phyloP scores from a whole-genome alignment of 805 yeast species.

The Hagleromyces aurorensis region DNA sequence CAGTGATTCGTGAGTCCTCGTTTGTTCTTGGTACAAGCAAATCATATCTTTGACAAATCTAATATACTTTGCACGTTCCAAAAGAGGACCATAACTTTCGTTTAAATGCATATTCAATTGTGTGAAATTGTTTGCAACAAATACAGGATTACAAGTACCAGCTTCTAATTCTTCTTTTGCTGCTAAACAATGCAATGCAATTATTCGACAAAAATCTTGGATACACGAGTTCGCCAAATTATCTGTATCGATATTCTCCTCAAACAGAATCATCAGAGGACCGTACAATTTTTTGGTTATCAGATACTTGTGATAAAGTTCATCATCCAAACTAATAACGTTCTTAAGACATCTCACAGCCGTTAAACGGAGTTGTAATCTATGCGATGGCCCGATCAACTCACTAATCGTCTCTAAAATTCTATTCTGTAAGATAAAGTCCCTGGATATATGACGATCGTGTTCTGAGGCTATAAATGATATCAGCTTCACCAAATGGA shows the following conservation, averaged over 20 bases:
- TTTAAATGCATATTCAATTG: constrained; percentile 27
- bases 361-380: constrained; percentile 52
- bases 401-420: constrained; percentile 48
- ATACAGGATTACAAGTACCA: constrained; percentile 16
- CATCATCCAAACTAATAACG: constrained; percentile 55
- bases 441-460: constrained; percentile 46
- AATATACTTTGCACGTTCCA: constrained; percentile 28
- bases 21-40: constrained; percentile 15
- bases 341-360: constrained; percentile 63
- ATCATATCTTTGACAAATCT: constrained; percentile 29
- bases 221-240: constrained; percentile 70
- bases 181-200: constrained; percentile 22
- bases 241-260: constrained; percentile 41
- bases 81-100: constrained; percentile 22
- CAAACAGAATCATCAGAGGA: constrained; percentile 42
- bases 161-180: constrained; percentile 6
- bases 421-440: constrained; percentile 54
- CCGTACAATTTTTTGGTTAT: constrained; percentile 46
- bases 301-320: constrained; percentile 47
- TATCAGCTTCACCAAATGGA: constrained; percentile 62
- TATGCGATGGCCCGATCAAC: constrained; percentile 34
- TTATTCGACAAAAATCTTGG: constrained; percentile 53
- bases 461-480: constrained; percentile 63
- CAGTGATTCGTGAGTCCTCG: too few relatives aligned
- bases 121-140: constrained; percentile 20